These are phyloP conservation scores for Cucumis cinereus DNA, from an alignment of 306 rosid genomes.

Conservation along the genomic window DNA sequence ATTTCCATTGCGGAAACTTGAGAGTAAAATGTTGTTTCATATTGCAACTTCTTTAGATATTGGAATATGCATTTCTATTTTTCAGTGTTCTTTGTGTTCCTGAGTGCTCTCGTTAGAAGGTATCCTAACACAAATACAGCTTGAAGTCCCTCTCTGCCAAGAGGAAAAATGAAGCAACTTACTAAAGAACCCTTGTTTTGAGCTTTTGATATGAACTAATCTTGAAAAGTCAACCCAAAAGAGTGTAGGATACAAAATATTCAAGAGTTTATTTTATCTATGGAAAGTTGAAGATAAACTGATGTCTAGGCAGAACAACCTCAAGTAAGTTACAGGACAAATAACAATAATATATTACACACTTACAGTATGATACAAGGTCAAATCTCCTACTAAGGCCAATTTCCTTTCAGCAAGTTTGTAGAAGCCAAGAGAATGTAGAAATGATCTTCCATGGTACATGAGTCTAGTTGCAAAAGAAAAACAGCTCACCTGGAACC, in stretches of 20 bases:
- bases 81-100: too few species aligned
- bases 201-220: background rate
- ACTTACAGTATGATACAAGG: conserved; percentile 9
- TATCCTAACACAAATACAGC: too few species aligned
- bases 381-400: background rate
- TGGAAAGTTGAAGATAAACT: background rate
- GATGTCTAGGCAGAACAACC: background rate
- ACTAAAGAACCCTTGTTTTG: background rate
- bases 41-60: too few species aligned
- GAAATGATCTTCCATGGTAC: conserved; percentile 1
- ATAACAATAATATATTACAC: background rate
- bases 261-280: background rate
- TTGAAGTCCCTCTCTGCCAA: too few species aligned
- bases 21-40: too few species aligned
- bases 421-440: background rate
- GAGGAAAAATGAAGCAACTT: too few species aligned
- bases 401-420: background rate
- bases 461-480: background rate
- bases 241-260: background rate
- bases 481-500: conserved; percentile 5
- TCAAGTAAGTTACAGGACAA: background rate
- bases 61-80: too few species aligned
- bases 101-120: too few species aligned
- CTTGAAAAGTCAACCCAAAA: background rate
- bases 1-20: too few species aligned